Conservation (phyloP, 805 yeast genomes). For the Ogataea glucozyma region DNA sequence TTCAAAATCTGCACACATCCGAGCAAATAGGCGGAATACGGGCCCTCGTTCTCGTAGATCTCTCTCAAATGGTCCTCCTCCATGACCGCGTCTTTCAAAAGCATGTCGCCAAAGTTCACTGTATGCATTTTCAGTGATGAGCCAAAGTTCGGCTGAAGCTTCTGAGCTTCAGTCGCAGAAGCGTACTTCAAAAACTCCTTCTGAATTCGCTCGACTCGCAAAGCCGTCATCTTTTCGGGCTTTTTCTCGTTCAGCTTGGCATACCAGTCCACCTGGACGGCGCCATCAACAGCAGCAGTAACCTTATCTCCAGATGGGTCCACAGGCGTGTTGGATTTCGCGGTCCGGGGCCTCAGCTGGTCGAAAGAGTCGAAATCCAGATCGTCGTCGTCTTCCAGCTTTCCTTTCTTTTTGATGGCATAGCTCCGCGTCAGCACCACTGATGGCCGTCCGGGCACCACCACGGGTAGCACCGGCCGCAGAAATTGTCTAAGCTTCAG, state of each 20-base stretch:
- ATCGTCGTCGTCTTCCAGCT: slow-evolving; percentile 27
- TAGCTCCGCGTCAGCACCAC: neutral
- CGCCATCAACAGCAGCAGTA: neutral
- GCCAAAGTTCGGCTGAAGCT: slow-evolving; percentile 22
- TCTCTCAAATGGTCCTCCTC: slow-evolving; percentile 18
- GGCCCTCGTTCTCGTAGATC: slow-evolving; percentile 17
- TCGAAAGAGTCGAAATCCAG: slow-evolving; percentile 19
- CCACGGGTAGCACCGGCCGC: neutral
- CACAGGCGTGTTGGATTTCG: neutral
- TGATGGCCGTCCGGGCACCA: neutral
- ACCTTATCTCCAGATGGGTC: too few relatives aligned
- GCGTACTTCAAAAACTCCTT: slow-evolving; percentile 19
- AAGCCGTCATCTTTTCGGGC: neutral
- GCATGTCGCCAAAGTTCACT: slow-evolving; percentile 24
- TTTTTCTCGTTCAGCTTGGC: slow-evolving; percentile 8
- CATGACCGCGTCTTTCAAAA: slow-evolving; percentile 17
- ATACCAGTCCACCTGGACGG: slow-evolving; percentile 14
- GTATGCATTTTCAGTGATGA: slow-evolving; percentile 15
- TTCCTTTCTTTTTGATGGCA: slow-evolving; percentile 14
- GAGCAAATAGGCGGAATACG: slow-evolving; percentile 22
- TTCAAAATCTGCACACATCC: slow-evolving; percentile 20
- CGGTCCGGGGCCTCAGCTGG: neutral
- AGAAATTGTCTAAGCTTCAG: neutral
- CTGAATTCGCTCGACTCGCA: slow-evolving; percentile 14
- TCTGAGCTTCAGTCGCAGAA: slow-evolving; percentile 15